Percentiles rank a stretch among this genome's conserved stretches.
Conservation (phyloP, 1,284 basidiomycete genomes). For the Paramarasmius palmivorus region DNA sequence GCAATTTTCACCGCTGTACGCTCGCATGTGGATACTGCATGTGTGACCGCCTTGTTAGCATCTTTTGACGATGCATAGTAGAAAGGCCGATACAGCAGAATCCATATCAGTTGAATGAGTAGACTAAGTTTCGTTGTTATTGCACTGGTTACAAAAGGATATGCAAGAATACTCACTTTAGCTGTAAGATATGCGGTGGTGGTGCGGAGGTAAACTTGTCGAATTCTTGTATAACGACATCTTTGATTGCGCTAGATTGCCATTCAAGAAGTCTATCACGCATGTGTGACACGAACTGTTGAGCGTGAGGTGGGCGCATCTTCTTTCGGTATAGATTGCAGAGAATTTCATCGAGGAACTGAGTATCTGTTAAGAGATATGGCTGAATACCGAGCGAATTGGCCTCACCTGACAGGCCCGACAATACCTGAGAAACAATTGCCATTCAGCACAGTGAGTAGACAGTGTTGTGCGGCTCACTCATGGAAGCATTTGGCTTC, state of each 20-base stretch:
- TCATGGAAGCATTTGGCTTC: constrained; percentile 15
- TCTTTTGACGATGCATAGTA: constrained; percentile 10
- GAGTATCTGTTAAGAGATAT: neutral
- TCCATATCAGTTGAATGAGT: constrained; percentile 16
- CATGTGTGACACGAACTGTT: constrained; percentile 14
- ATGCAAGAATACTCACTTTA: constrained; percentile 12
- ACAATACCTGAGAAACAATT: neutral
- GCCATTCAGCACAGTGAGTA: neutral
- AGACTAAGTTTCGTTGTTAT: constrained; percentile 4
- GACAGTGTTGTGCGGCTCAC: constrained; percentile 1
- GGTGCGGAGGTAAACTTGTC: constrained; percentile 5
- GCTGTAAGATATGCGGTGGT: constrained; percentile 17
- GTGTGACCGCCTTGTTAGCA: neutral
- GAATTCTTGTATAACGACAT: constrained; percentile 11
- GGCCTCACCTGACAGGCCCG: constrained; percentile 13
- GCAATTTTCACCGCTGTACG: constrained; percentile 13
- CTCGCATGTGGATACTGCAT: constrained; percentile 15
- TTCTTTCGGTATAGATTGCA: constrained; percentile 12
- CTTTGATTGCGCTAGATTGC: constrained; percentile 9
- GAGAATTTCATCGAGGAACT: constrained; percentile 15
- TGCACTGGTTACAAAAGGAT: neutral
- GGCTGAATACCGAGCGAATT: neutral
- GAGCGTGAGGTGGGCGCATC: constrained; percentile 8
- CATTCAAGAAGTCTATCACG: constrained; percentile 11
- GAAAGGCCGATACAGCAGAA: constrained; percentile 17